Evolutionary conservation across 2,329 filamentous ascomycete species (phyloP).

Genomic region (Sporothrix globosa): DNA sequence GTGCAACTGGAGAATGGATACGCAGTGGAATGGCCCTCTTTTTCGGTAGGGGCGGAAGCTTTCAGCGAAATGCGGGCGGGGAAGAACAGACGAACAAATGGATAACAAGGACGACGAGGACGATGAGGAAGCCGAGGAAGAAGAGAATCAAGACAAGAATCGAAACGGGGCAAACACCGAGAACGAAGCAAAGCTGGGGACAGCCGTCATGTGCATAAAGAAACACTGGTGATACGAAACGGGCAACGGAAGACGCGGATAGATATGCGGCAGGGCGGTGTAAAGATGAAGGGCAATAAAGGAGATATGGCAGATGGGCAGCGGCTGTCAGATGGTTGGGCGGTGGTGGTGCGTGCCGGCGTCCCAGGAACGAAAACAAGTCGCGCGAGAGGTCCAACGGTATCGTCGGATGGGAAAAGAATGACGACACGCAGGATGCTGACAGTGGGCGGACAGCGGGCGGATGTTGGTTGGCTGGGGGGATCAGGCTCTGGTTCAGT

Average conservation of each 20-base stretch:
- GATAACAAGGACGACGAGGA: too few species aligned
- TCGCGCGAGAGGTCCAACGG: background rate
- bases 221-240: background rate
- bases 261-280: background rate
- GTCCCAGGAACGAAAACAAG: background rate
- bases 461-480: constrained; percentile 1
- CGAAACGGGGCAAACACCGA: too few species aligned
- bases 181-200: background rate
- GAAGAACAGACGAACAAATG: background rate
- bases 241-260: constrained; percentile 20
- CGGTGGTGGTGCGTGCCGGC: background rate
- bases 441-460: constrained; percentile 14
- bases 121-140: too few species aligned
- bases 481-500: background rate
- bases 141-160: background rate
- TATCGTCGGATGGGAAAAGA: constrained; percentile 26
- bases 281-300: background rate
- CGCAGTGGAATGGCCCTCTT: background rate
- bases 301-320: background rate
- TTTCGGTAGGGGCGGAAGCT: constrained; percentile 26
- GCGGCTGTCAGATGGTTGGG: background rate
- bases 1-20: background rate
- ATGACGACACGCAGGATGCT: constrained; percentile 32
- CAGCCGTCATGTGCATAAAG: background rate
- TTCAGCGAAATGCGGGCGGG: constrained; percentile 12